Evolutionary conservation across 331 rosid species (phyloP), one percentile per base, ranked within the genome.

Genomic region (Ulmus americana): DNA sequence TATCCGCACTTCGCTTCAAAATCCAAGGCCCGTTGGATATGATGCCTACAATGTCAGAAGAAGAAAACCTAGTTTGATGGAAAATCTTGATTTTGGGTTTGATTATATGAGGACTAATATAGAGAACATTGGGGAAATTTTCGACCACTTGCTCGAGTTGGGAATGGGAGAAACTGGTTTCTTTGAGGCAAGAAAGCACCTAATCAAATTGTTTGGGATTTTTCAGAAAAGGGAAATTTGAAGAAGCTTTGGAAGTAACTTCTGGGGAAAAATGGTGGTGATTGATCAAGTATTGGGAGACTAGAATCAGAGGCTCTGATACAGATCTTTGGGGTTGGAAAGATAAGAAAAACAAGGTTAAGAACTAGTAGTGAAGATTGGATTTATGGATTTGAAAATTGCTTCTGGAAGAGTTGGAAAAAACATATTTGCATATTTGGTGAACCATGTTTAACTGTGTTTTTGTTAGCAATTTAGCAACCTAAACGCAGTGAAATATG

Each of bases 51-150:
- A 74, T 68, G 52, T 71, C 82, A 5, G 69, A 3, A 2, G 79
- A 16, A 10, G 68, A 35, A 28, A 77, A 63, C 22, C 85, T 75
- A 55, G 35, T 14, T 45, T 71, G 76, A 10, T 64, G 81, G 45
- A 81, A 81, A 51, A 71, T 3, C 63, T 77, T 71, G 59, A 81
- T 67, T 44, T 81, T 77, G 59, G 74, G 83, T 69, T 52, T 57
- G 54, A 77, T 35, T 5, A 18, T 67, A 39, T 68, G 59, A 38
- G 64, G 70, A 5, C 57, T 57, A 54, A 72, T 39, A 50, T 47
- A 53, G 11, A 81, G 82, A 6, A 74, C 38, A 35, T 10, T 5
- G 3, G 77, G 77, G 38, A 2, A 10, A n/a, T 9, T 70, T 16
- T 47, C 45, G 14, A 81, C 18, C 40, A 74, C 46, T 22, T 60